Conservation (phyloP, 306 rosid genomes). For the Cicer yamashitae region DNA sequence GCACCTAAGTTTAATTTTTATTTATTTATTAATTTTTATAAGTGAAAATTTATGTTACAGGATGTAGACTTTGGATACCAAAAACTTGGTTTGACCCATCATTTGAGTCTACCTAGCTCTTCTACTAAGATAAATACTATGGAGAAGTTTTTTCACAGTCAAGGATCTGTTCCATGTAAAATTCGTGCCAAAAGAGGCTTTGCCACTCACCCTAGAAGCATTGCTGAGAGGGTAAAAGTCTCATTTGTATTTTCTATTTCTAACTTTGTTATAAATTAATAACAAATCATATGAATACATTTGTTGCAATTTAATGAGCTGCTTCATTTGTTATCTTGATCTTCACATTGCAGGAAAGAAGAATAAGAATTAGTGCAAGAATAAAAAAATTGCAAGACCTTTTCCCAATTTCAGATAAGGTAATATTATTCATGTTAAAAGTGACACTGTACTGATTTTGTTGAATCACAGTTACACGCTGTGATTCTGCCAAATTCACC, state of each 20-base stretch:
- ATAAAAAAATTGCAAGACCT: conserved; percentile 80
- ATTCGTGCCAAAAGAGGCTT: conserved; percentile 92
- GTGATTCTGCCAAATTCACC: not conserved
- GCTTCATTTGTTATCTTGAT: conserved; percentile 17
- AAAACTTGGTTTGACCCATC: conserved; percentile 59
- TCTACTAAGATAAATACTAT: conserved; percentile 51
- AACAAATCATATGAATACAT: not conserved
- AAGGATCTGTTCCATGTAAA: conserved; percentile 76
- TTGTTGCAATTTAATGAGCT: conserved; percentile 2
- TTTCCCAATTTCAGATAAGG: conserved; percentile 91
- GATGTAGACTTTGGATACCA: conserved; percentile 53
- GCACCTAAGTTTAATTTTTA: no score
- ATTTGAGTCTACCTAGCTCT: conserved; percentile 69
- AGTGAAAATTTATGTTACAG: conserved; percentile 45
- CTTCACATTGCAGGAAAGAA: conserved; percentile 66
- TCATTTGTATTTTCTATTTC: not conserved
- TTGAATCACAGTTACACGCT: not conserved
- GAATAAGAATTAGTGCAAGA: conserved; percentile 81
- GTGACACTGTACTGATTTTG: not conserved
- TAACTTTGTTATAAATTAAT: not conserved
- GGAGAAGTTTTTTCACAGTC: conserved; percentile 58
- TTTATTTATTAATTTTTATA: not conserved
- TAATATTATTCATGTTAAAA: not conserved
- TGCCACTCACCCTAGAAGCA: conserved; percentile 97
- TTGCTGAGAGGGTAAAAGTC: conserved; percentile 85